phyloP scores from a whole-genome alignment of 768 basidiomycete species.

The Leccinum boreale region DNA sequence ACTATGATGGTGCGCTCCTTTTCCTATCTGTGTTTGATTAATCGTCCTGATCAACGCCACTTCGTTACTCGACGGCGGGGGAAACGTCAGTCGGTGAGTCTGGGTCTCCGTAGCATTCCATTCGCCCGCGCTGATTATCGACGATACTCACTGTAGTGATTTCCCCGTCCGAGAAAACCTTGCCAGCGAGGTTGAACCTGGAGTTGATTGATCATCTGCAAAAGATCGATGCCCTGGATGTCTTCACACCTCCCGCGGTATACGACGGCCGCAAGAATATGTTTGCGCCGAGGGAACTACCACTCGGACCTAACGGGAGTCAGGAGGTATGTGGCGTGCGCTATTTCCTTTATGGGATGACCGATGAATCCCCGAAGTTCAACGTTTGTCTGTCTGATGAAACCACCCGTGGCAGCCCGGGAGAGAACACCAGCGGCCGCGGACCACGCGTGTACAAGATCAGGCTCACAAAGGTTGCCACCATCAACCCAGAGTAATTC shows the following conservation, averaged over 20 bases:
- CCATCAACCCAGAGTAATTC: conserved; percentile 53
- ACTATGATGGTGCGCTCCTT: conserved; percentile 72
- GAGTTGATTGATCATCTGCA: conserved; percentile 67
- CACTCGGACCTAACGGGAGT: conserved; percentile 49
- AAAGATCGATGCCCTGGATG: conserved; percentile 48
- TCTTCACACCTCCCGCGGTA: conserved; percentile 70
- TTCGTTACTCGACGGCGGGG: background rate
- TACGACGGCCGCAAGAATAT: conserved; percentile 82
- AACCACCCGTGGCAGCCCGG: conserved; percentile 30
- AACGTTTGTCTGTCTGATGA: conserved; percentile 50
- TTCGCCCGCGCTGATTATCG: conserved; percentile 11
- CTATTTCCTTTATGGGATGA: background rate
- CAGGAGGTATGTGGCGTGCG: conserved; percentile 44
- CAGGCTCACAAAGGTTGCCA: conserved; percentile 53
- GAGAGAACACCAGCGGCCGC: conserved; percentile 31
- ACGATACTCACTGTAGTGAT: conserved; percentile 45
- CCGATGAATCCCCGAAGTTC: conserved; percentile 43
- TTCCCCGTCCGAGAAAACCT: conserved; percentile 60
- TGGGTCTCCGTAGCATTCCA: background rate
- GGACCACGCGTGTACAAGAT: conserved; percentile 69
- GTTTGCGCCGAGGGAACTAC: conserved; percentile 59
- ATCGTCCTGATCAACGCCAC: conserved; percentile 22
- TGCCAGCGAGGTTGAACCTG: conserved; percentile 68
- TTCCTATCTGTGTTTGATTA: background rate
- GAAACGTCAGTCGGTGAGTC: conserved; percentile 21